Evolutionary conservation across 2,329 filamentous ascomycete genomes (phyloP), one percentile per base, ranked within the genome.

Genomic region (Claviceps maximensis): DNA sequence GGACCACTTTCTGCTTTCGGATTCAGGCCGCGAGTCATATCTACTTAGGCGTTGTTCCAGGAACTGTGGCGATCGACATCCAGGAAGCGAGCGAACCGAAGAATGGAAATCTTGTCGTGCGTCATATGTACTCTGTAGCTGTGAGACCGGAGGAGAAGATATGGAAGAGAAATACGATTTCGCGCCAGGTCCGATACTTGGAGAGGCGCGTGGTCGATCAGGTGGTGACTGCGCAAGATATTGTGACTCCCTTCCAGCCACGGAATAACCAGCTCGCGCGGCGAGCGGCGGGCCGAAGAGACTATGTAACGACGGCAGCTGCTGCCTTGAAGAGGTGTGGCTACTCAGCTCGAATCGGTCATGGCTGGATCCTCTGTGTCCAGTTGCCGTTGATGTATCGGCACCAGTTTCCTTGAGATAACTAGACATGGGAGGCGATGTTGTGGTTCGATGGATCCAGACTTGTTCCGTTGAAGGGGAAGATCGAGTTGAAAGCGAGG

Each of bases 401-500:
- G 66, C 61, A 62, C 65, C 70, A 56, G 68, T 62, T 57, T 66
- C 63, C 57, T 71, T 74, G 54, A 78, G 78, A 79, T 80, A 75
- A 65, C 70, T 74, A 62, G 77, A 76, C 78, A 80, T 81, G 59
- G 75, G 74, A 63, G 77, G 72, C 57, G 76, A 76, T 56, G 75
- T 58, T 52, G 63, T 58, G 55, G 59, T 54, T 56, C 65, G 63
- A 50, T 67, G 67, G 50, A 67, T 69, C 72, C 74, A 76, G 53
- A 67, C 63, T 60, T 70, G 68, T 58, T 76, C 74, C 60, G 71
- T 73, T 50, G 69, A 62, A 40, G 65, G 64, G 21, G 66, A 69
- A 25, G 69, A 68, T 63, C 69, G 71, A 50, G 71, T 72, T 12
- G 72, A 72, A 61, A 71, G 73, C 31, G 71, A 71, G 19, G 74